A percentile compares a stretch with the other conserved stretches of the same genome.
Conservation (phyloP, 1,284 basidiomycete species). For the Moniliella sp. region DNA sequence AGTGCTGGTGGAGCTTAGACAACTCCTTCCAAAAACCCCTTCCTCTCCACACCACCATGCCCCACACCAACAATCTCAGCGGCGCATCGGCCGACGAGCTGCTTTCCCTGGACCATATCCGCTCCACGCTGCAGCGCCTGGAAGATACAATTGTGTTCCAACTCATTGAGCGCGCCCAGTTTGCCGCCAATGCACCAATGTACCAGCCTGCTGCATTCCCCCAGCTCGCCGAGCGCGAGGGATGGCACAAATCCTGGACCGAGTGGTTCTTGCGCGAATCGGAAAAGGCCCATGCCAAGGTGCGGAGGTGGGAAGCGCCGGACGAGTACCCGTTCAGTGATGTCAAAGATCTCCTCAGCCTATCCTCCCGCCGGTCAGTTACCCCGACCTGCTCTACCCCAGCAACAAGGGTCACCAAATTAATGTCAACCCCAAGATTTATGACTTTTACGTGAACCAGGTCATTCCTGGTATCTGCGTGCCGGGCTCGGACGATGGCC, state of each 20-base stretch:
- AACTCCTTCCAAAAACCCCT: too few species aligned
- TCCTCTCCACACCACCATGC: too few species aligned
- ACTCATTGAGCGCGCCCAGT: slow-evolving; percentile 79
- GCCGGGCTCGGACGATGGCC: slow-evolving; percentile 71
- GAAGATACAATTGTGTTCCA: slow-evolving; percentile 97
- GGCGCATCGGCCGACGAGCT: slow-evolving; percentile 22
- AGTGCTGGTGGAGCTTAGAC: too few species aligned
- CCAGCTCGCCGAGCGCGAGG: slow-evolving; percentile 43
- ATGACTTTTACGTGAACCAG: slow-evolving; percentile 60
- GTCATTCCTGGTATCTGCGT: slow-evolving; percentile 54
- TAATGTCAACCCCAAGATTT: slow-evolving; percentile 69
- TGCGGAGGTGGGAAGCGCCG: slow-evolving; percentile 38
- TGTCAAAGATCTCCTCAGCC: slow-evolving; percentile 53
- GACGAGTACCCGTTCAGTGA: slow-evolving; percentile 90
- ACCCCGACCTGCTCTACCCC: slow-evolving; percentile 53
- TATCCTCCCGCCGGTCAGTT: slow-evolving; percentile 53
- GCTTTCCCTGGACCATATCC: slow-evolving; percentile 61
- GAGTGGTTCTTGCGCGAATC: slow-evolving; percentile 93
- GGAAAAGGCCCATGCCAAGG: slow-evolving; percentile 54
- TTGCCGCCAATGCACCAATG: slow-evolving; percentile 74
- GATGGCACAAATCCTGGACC: slow-evolving; percentile 68
- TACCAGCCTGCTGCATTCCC: slow-evolving; percentile 61
- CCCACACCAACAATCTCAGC: slow-evolving; percentile 1
- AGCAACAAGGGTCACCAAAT: slow-evolving; percentile 45
- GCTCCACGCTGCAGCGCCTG: slow-evolving; percentile 62